phyloP scores from a whole-genome alignment of 1,284 basidiomycete genomes.

The Heterobasidion annosum region DNA sequence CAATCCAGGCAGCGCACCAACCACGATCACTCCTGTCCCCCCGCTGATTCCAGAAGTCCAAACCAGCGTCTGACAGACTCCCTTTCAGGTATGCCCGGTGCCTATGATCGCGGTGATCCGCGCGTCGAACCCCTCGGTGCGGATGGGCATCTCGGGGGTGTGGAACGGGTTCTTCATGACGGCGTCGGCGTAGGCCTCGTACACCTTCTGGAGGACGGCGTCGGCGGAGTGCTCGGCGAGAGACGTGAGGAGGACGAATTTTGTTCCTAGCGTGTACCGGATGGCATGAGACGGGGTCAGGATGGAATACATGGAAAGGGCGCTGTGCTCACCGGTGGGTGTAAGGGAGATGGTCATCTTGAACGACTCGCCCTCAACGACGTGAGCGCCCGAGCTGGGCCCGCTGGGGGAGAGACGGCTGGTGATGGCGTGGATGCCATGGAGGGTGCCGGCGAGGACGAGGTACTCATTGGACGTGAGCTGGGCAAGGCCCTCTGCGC shows the following conservation, averaged over 20 bases:
- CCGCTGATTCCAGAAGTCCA: background rate
- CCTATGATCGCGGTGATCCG: conserved; percentile 57
- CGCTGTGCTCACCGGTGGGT: conserved; percentile 63
- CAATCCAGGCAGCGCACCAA: no score
- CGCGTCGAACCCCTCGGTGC: conserved; percentile 82
- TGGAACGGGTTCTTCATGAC: conserved; percentile 99
- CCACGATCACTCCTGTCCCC: no score
- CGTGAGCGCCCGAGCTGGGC: conserved; percentile 80
- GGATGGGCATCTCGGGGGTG: conserved; percentile 97
- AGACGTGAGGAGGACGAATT: conserved; percentile 89
- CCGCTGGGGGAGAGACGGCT: conserved; percentile 83
- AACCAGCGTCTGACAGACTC: background rate
- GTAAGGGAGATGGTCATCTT: conserved; percentile 88
- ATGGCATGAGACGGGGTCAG: conserved; percentile 1
- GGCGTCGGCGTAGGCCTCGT: conserved; percentile 86
- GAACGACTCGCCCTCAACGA: conserved; percentile 91
- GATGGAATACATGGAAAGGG: background rate
- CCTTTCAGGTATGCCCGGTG: conserved; percentile 5
- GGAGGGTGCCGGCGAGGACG: conserved; percentile 93
- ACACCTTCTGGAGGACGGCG: conserved; percentile 69
- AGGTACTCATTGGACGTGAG: conserved; percentile 96
- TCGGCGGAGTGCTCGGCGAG: conserved; percentile 71
- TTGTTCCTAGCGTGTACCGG: conserved; percentile 62
- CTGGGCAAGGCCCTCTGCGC: conserved; percentile 75
- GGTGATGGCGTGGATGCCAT: conserved; percentile 98